A percentile compares a stretch with the other conserved stretches of the same genome.
phyloP scores from a whole-genome alignment of 2,329 filamentous ascomycete species.

The Colletotrichum chlorophyti region DNA sequence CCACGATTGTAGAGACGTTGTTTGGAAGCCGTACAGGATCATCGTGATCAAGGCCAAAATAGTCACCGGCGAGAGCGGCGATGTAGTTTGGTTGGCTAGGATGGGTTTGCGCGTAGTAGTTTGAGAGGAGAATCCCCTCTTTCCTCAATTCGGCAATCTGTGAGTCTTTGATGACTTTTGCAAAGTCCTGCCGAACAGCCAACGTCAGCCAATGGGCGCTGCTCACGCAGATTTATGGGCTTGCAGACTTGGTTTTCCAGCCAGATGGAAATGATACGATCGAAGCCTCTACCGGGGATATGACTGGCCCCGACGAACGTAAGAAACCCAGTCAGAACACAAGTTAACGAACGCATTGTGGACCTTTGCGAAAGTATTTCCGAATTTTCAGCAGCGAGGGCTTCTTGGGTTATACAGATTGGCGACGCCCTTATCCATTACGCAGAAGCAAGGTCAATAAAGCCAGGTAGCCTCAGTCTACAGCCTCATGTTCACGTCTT shows the following conservation, averaged over 20 bases:
- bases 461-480: background rate
- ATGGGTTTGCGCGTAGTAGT: constrained; percentile 54
- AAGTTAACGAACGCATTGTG: constrained; percentile 6
- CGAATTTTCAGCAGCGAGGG: too few relatives aligned
- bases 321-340: constrained; percentile 7
- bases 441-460: too few relatives aligned
- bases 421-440: too few relatives aligned
- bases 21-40: constrained; percentile 51
- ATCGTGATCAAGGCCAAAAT: constrained; percentile 56
- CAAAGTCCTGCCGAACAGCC: constrained; percentile 46
- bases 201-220: constrained; percentile 18
- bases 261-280: constrained; percentile 52
- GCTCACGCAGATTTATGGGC: background rate
- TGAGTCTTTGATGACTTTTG: constrained; percentile 45
- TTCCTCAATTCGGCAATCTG: constrained; percentile 47
- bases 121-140: constrained; percentile 50
- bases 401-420: too few relatives aligned
- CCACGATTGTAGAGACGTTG: constrained; percentile 43
- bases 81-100: constrained; percentile 56
- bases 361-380: background rate
- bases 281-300: constrained; percentile 45
- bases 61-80: constrained; percentile 52
- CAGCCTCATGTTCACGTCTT: constrained; percentile 1
- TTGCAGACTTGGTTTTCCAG: constrained; percentile 49
- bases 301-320: constrained; percentile 12